phyloP scores from a whole-genome alignment of 441 rosid genomes.

The Populus hybrid region DNA sequence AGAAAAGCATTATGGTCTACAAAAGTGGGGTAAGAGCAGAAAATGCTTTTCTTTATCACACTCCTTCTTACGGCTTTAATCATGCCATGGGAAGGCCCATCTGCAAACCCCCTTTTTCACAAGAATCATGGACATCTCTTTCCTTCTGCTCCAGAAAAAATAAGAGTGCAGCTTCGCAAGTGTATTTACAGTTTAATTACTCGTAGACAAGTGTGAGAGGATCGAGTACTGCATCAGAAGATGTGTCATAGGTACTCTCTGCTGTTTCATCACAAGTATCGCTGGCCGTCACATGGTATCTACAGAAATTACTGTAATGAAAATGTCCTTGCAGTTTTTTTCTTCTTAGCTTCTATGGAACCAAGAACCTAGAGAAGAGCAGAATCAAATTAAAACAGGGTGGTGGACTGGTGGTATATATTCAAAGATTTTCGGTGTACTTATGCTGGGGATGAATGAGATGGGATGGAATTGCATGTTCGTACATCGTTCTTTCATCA shows the following conservation, averaged over 20 bases:
- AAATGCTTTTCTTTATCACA: slow-evolving; percentile 6
- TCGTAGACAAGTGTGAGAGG: background rate
- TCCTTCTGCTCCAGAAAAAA: background rate
- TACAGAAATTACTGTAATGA: background rate
- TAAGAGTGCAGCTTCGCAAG: background rate
- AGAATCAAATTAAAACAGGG: background rate
- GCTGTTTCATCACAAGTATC: background rate
- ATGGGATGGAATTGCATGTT: background rate
- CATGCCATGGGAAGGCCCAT: slow-evolving; percentile 33
- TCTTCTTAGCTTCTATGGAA: background rate
- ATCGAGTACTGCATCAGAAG: background rate
- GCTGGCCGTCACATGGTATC: background rate
- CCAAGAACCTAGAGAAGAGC: background rate
- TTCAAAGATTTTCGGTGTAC: background rate
- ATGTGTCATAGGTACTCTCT: background rate
- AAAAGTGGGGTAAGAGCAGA: slow-evolving; percentile 24
- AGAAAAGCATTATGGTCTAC: slow-evolving; percentile 31
- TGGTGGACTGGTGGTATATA: background rate
- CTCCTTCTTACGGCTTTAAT: slow-evolving; percentile 33
- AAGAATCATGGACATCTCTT: slow-evolving; percentile 18
- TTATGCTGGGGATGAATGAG: background rate
- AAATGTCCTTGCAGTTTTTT: background rate
- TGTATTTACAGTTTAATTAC: background rate
- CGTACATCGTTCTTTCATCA: background rate
- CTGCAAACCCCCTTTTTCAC: slow-evolving; percentile 16